phyloP scores from a whole-genome alignment of 1,139 yeast species.

The Yamadazyma buinensis region DNA sequence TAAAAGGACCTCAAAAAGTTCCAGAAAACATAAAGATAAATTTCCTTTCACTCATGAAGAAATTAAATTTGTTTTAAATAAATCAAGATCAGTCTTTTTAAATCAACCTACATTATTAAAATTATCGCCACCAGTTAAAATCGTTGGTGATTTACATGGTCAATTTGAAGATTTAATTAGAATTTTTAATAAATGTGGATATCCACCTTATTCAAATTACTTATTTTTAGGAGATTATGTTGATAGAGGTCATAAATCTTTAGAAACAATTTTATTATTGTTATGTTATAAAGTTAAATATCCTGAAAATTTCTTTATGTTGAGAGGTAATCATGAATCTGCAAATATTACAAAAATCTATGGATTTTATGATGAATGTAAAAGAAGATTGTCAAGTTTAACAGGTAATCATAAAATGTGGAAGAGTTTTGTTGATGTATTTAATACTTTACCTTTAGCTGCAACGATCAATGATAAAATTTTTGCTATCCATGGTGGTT shows the following conservation, averaged over 20 bases:
- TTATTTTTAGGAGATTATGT: constrained; percentile 83
- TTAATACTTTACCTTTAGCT: constrained; percentile 82
- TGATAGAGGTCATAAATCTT: constrained; percentile 79
- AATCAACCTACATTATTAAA: constrained; percentile 75
- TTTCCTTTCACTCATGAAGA: constrained; percentile 50
- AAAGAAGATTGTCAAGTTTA: constrained; percentile 60
- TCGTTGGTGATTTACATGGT: constrained; percentile 87
- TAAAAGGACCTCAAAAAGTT: constrained; percentile 14
- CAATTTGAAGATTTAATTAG: constrained; percentile 74
- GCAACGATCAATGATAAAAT: constrained; percentile 83
- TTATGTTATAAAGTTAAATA: constrained; percentile 75
- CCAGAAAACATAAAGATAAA: constrained; percentile 36
- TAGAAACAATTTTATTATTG: constrained; percentile 71
- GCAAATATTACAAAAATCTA: constrained; percentile 82
- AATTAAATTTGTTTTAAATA: constrained; percentile 58
- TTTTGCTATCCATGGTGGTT: constrained; percentile 87
- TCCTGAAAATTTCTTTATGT: constrained; percentile 78
- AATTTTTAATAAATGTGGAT: constrained; percentile 72
- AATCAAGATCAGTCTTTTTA: constrained; percentile 65
- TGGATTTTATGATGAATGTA: constrained; percentile 87
- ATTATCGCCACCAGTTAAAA: constrained; percentile 78
- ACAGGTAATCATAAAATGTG: constrained; percentile 52
- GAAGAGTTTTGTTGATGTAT: constrained; percentile 77
- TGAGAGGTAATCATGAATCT: constrained; percentile 83
- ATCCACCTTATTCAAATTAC: constrained; percentile 77